A percentile compares a stretch with the other conserved stretches of the same genome.
These are phyloP conservation scores for Adiantum capillusveneris DNA, from an alignment of 75 land plant species.

Conservation along the genomic window DNA sequence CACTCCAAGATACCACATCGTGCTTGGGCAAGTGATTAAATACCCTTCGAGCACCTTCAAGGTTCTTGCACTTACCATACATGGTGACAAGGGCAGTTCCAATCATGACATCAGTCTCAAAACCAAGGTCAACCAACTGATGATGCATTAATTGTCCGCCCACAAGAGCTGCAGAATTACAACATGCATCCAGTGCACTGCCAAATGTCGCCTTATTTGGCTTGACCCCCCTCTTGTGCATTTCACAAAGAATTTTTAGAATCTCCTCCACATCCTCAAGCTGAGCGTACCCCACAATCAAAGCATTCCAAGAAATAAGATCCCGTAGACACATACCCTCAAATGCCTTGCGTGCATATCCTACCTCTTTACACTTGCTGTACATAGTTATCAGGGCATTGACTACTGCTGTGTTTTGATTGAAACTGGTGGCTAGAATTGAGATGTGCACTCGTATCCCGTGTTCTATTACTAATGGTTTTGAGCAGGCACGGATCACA, in stretches of 20 bases:
- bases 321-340: background rate
- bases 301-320: conserved; percentile 7
- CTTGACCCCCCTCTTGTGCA: background rate
- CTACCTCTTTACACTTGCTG: conserved; percentile 9
- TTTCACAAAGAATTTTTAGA: background rate
- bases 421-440: background rate
- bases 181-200: background rate
- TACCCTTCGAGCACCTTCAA: background rate
- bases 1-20: conserved; percentile 6
- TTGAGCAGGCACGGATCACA: conserved; percentile 12
- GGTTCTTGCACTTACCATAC: conserved; percentile 1
- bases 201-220: background rate
- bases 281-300: conserved; percentile 10
- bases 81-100: background rate
- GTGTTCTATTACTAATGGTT: background rate
- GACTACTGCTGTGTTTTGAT: conserved; percentile 2
- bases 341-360: conserved; percentile 3
- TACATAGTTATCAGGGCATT: conserved; percentile 22
- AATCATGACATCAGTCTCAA: conserved; percentile 2
- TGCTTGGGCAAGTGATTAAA: background rate
- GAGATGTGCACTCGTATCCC: background rate
- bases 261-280: background rate
- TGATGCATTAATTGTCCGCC: background rate
- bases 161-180: background rate
- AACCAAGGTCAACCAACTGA: background rate